phyloP scores from a whole-genome alignment of 2,329 filamentous ascomycete species.

The Colletotrichum australisinense region DNA sequence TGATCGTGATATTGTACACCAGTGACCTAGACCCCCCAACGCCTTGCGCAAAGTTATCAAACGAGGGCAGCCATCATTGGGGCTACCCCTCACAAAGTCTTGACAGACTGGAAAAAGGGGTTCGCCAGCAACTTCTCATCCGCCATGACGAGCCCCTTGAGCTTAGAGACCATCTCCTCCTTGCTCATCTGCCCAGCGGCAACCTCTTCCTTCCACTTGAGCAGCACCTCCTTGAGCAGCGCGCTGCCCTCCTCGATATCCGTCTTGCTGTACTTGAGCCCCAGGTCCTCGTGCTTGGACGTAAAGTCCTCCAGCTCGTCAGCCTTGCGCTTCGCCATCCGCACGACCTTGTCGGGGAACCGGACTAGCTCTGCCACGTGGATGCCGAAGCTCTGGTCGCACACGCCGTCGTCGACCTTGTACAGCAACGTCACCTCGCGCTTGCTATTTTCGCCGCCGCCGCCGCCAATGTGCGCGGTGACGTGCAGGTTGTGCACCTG shows the following conservation, averaged over 20 bases:
- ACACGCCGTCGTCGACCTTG: constrained; percentile 95
- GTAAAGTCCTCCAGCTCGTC: constrained; percentile 98
- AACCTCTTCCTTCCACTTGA: constrained; percentile 86
- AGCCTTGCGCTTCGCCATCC: constrained; percentile 99
- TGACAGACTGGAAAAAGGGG: constrained; percentile 77
- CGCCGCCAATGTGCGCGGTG: constrained; percentile 85
- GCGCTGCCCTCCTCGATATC: constrained; percentile 91
- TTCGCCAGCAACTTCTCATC: constrained; percentile 75
- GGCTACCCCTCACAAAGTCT: constrained; percentile 56
- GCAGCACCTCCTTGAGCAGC: constrained; percentile 84
- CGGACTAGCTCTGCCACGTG: constrained; percentile 97
- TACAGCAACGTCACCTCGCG: constrained; percentile 95
- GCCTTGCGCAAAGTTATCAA: not conserved
- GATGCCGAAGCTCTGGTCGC: constrained; percentile 97
- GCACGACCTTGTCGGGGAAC: constrained; percentile 96
- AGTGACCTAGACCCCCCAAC: constrained; percentile 1
- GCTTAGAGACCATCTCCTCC: constrained; percentile 80
- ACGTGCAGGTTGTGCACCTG: constrained; percentile 96
- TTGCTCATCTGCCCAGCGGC: constrained; percentile 70
- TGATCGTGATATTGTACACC: constrained; percentile 1
- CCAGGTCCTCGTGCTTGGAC: constrained; percentile 75
- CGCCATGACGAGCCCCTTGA: constrained; percentile 82
- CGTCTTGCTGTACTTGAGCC: constrained; percentile 76
- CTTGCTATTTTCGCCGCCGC: constrained; percentile 61
- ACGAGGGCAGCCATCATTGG: constrained; percentile 5